Conservation (phyloP, 1,284 basidiomycete genomes). For the Cutaneotrichosporon cutaneum region DNA sequence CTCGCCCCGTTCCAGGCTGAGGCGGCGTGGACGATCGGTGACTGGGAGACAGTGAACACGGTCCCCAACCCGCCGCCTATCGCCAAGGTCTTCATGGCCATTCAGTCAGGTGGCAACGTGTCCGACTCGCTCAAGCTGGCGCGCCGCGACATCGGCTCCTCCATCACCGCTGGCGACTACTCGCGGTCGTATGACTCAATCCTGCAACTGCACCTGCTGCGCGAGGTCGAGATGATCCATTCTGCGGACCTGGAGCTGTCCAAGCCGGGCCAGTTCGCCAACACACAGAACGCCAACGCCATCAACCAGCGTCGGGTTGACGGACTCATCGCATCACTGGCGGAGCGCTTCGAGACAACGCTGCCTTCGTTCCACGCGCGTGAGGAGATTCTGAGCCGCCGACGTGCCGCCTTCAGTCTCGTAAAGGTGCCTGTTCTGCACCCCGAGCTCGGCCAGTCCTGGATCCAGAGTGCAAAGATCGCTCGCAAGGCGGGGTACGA, state of each 20-base stretch:
- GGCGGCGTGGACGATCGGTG: slow-evolving; percentile 92
- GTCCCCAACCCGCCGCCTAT: slow-evolving; percentile 66
- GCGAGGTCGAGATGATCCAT: slow-evolving; percentile 82
- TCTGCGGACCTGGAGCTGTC: slow-evolving; percentile 41
- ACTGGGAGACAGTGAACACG: slow-evolving; percentile 76
- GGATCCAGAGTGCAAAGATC: slow-evolving; percentile 91
- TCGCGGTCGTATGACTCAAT: slow-evolving; percentile 82
- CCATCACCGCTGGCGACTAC: slow-evolving; percentile 80
- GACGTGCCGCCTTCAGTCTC: slow-evolving; percentile 76
- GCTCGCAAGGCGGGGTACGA: slow-evolving; percentile 92
- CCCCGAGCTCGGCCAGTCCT: slow-evolving; percentile 73
- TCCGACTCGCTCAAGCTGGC: slow-evolving; percentile 63
- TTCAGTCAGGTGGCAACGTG: slow-evolving; percentile 59
- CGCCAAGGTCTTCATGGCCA: slow-evolving; percentile 76
- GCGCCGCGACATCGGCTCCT: slow-evolving; percentile 72
- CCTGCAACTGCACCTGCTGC: slow-evolving; percentile 80
- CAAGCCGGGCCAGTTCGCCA: background rate
- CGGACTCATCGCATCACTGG: slow-evolving; percentile 33
- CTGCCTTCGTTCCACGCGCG: slow-evolving; percentile 88
- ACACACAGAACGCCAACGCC: background rate
- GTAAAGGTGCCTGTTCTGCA: slow-evolving; percentile 41
- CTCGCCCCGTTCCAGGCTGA: slow-evolving; percentile 86
- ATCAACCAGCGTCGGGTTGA: slow-evolving; percentile 14
- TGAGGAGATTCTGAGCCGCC: slow-evolving; percentile 86
- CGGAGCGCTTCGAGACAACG: slow-evolving; percentile 55